These are phyloP conservation scores for Aspergillus tamarii DNA, from an alignment of 2,329 filamentous ascomycete species.

Conservation along the genomic window DNA sequence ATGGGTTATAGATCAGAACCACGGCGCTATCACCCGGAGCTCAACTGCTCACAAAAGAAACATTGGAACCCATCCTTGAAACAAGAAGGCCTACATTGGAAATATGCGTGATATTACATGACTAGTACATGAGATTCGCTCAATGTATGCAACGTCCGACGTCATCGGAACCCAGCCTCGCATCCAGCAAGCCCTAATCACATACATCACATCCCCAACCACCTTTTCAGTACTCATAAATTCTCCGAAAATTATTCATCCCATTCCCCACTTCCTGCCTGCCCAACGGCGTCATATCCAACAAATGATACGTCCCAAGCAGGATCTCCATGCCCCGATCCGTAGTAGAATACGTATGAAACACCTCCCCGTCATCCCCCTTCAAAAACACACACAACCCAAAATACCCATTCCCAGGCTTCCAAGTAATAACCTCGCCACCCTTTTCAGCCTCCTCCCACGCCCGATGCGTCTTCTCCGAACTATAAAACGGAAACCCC, in stretches of 20 bases:
- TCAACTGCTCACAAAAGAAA: neutral
- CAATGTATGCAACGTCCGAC: neutral
- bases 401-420: conserved; percentile 25
- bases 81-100: neutral
- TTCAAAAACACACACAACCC: conserved; percentile 53
- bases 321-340: conserved; percentile 22
- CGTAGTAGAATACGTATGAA: conserved; percentile 23
- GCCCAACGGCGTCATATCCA: conserved; percentile 27
- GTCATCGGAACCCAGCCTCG: neutral
- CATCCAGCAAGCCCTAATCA: neutral
- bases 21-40: neutral
- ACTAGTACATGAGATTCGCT: neutral
- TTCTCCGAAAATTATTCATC: conserved; percentile 19
- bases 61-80: neutral
- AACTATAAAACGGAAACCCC: conserved; percentile 46
- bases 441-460: conserved; percentile 16
- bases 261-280: conserved; percentile 26
- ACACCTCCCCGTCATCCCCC: conserved; percentile 18
- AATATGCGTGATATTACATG: neutral
- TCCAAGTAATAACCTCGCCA: conserved; percentile 22
- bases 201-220: neutral
- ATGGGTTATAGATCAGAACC: neutral
- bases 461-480: conserved; percentile 18
- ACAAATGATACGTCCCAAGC: conserved; percentile 22
- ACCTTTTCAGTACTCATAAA: conserved; percentile 6